Base-by-base conservation (phyloP, 148 eudicot species). In the Camellia japonica region DNA sequence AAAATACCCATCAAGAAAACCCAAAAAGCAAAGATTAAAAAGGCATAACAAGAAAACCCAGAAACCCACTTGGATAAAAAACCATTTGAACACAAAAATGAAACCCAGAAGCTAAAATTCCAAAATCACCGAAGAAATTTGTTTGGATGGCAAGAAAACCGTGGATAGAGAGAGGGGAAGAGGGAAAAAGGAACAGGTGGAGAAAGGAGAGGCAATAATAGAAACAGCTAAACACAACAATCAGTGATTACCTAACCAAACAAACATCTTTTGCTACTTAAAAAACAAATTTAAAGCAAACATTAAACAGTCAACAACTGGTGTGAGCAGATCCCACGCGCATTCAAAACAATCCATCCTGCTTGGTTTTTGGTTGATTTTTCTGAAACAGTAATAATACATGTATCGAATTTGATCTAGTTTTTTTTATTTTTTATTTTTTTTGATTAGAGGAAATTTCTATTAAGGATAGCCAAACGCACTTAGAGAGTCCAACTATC, bases 151-250 rank as follows among this genome's bases (percentile, higher is more conserved):
- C 58, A 11, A 71, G 15, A 19, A 71, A 19, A 49, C 23, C 14
- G 5, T 3, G 12, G 7, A 56, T 19, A 51, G 60, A 56, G 76
- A 23, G 65, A 74, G 66, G 56, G 76, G 12, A 18, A 38, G 76
- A 73, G 44, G 20, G 61, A 72, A 12, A 14, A 16, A 74, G 49
- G 14, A 10, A 7, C 18, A 15, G 52, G 67, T 42, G 30, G 7
- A 59, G 8, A 44, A 30, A 18, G 49, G 15, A 59, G 47, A 75
- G 15, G 67, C 49, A 15, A 55, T 55, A 75, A 59, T 75, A 42
- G 67, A 10, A 59, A 75, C 67, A 75, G 78, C 78, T 4, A 59
- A 73, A 14, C 16, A 73, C 23, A 61, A 73, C 23, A 61, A 5
- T 61, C 65, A 61, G 20, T 19, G 65, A 61, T 61, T 61, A 61